Evolutionary conservation across 2,329 filamentous ascomycete species (phyloP), one percentile per base, ranked within the genome.

Genomic region (Paracoccidioides lutzii): DNA sequence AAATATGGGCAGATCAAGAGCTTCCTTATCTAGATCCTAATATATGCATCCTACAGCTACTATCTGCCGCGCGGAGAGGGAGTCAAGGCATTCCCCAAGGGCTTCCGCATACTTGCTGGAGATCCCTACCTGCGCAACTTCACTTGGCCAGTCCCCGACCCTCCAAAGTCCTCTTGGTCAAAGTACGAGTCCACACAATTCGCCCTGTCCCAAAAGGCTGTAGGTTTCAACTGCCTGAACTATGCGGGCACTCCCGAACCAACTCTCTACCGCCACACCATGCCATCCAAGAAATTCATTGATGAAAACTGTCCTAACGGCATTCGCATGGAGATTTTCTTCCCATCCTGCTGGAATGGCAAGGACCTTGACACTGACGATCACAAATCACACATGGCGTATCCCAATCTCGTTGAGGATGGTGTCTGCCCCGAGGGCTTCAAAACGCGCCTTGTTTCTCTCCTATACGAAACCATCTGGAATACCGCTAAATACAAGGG

Each of bases 181-280:
- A 72, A 68, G 1, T 73, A 82, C 4, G 80, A 84, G 58, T 79
- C 81, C 64, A 85, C 84, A 9, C 90, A 95, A 74, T 69, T 72
- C 14, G 80, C 83, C 53, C 79, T 96, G 41, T 75, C 74, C 52
- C 86, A 95, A 75, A 89, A 90, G 59, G 88, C 90, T 8, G 64
- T 96, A 33, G 91, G 93, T 3, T 95, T 95, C 80, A 97, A 97
- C 77, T 97, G 93, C 72, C 74, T 98, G 58, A 84, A 97, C 80
- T 96, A 96, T 67, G 65, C 63, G 37, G 75, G 71, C 30, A 64
- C 63, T 15, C 75, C 86, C 2, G 90, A 95, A 69, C 78, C 79
- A 1, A 86, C 90, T 12, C 78, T 95, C 40, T 86, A 82, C 70
- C 88, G 90, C 61, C 90, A 95, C 70, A 83, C 81, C 67, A 65